A percentile compares a stretch with the other conserved stretches of the same genome.
These are phyloP conservation scores for Euphorbia lathyris DNA, from an alignment of 345 rosid genomes.

Conservation along the genomic window DNA sequence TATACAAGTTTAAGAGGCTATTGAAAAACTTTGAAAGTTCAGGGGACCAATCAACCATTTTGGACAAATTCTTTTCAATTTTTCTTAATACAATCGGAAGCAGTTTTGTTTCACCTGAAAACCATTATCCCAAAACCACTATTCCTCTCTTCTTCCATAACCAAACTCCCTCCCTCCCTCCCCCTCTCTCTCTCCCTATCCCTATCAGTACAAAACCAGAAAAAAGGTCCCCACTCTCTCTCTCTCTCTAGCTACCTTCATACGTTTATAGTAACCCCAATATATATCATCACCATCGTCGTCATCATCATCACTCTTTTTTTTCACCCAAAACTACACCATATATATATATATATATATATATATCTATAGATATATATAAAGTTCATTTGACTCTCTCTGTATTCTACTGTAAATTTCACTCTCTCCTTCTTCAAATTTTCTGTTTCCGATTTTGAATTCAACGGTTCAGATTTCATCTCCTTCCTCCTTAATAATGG, in stretches of 20 bases:
- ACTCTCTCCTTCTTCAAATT: not conserved
- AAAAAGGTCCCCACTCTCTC: conserved; percentile 6
- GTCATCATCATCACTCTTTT: not conserved
- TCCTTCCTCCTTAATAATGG: too few species aligned
- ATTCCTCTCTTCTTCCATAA: not conserved
- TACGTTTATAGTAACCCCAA: conserved; percentile 15
- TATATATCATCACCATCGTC: conserved; percentile 5
- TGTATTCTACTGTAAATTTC: not conserved
- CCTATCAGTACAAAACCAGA: not conserved
- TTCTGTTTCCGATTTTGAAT: not conserved
- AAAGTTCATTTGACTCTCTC: not conserved
- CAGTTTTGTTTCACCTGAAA: conserved; percentile 28
- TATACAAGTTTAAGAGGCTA: too few species aligned
- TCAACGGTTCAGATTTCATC: not conserved
- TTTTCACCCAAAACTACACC: not conserved
- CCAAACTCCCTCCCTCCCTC: not conserved
- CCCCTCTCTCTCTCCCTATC: too few species aligned
- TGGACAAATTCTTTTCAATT: too few species aligned
- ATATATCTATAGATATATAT: too few species aligned
- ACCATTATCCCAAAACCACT: conserved; percentile 12
- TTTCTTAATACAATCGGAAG: conserved; percentile 4
- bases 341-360: too few species aligned
- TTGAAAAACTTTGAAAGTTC: too few species aligned
- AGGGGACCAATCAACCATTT: too few species aligned
- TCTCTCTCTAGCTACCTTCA: not conserved